Conservation (phyloP, 2,329 filamentous ascomycete genomes). For the Intubia oerlemansii region DNA sequence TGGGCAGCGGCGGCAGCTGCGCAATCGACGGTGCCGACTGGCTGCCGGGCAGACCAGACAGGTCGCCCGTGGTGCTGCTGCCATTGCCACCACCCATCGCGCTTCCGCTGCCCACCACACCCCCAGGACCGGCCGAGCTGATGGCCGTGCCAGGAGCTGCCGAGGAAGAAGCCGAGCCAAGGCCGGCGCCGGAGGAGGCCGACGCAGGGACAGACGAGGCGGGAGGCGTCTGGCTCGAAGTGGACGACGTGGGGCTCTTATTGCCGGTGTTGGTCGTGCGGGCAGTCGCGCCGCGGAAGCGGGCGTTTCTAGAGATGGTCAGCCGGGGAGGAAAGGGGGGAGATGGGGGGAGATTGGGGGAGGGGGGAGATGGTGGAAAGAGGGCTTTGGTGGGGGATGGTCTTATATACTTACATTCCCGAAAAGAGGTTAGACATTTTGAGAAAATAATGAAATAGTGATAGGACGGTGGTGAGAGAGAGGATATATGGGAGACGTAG, state of each 20-base stretch:
- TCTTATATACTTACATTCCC: constrained; percentile 8
- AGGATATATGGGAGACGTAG: neutral
- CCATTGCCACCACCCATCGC: no score
- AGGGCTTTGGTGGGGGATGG: neutral
- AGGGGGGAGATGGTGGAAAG: no score
- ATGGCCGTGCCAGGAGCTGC: neutral
- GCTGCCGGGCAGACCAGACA: constrained; percentile 26
- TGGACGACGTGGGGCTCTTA: constrained; percentile 6
- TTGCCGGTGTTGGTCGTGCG: constrained; percentile 3
- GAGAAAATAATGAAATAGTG: neutral
- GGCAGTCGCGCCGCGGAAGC: constrained; percentile 5
- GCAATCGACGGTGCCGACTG: no score
- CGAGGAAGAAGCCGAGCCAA: constrained; percentile 1
- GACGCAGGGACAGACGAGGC: constrained; percentile 14
- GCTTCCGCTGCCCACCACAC: no score
- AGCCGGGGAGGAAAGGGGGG: neutral
- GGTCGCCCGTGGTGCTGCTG: no score
- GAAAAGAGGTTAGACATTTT: constrained; percentile 13
- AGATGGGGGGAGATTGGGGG: neutral
- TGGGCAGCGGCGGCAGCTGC: constrained; percentile 38
- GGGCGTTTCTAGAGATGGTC: constrained; percentile 5
- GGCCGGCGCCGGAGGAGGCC: constrained; percentile 1
- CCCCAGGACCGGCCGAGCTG: no score
- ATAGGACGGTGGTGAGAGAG: neutral
- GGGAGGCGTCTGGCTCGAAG: constrained; percentile 12